Conservation (phyloP, 2,329 filamentous ascomycete species). For the Anthostomella pinea region DNA sequence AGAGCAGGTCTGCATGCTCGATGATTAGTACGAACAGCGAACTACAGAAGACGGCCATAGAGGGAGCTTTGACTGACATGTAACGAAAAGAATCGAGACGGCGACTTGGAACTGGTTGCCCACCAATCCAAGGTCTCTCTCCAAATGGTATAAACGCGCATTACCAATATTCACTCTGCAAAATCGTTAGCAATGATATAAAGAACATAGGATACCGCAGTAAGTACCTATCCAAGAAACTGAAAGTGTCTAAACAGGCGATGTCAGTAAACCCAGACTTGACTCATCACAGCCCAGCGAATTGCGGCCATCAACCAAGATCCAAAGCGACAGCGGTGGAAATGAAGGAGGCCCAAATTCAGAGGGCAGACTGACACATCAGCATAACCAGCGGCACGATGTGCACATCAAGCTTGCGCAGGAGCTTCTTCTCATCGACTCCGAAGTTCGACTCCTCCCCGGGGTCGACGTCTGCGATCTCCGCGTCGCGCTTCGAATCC, state of each 20-base stretch:
- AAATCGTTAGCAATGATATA: conserved; percentile 1
- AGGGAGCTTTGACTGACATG: conserved; percentile 47
- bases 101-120: conserved; percentile 68
- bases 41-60: no score
- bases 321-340: no score
- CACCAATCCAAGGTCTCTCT: conserved; percentile 57
- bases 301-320: no score
- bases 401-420: conserved; percentile 62
- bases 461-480: conserved; percentile 8
- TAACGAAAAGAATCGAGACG: conserved; percentile 66
- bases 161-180: conserved; percentile 69
- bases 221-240: conserved; percentile 67
- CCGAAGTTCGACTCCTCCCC: conserved; percentile 15
- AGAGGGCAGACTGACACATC: conserved; percentile 41
- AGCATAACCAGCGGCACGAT: conserved; percentile 66
- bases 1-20: conserved; percentile 39
- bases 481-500: conserved; percentile 14
- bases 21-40: neutral
- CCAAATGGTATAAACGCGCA: conserved; percentile 62
- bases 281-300: neutral
- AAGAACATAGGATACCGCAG: conserved; percentile 1
- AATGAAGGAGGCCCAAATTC: no score
- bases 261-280: no score
- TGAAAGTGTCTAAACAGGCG: conserved; percentile 69
- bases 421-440: conserved; percentile 52